Percentiles rank a stretch among this genome's conserved stretches.
Evolutionary conservation across 495 filamentous ascomycete species (phyloP).

Genomic region (Penicillium bialowiezense): DNA sequence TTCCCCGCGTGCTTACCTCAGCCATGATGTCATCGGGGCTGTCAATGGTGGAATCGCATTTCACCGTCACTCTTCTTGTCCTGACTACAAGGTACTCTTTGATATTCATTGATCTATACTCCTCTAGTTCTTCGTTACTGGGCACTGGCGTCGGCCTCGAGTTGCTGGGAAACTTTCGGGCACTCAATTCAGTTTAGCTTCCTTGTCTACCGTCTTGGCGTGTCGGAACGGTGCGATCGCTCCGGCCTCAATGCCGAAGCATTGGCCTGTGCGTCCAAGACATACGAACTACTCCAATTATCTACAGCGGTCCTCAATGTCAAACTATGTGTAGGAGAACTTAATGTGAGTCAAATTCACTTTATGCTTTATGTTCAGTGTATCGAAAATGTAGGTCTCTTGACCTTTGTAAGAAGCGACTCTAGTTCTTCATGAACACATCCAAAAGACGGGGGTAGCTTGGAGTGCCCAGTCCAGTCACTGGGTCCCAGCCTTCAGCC

Average conservation of each 20-base stretch:
- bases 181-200: neutral
- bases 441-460: conserved; percentile 50
- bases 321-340: too few relatives aligned
- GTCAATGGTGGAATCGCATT: neutral
- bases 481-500: conserved; percentile 60
- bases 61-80: neutral
- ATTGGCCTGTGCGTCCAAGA: too few relatives aligned
- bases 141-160: too few relatives aligned
- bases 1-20: neutral
- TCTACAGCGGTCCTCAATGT: too few relatives aligned
- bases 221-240: neutral
- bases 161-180: neutral
- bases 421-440: conserved; percentile 33
- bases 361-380: too few relatives aligned
- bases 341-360: too few relatives aligned
- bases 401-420: too few relatives aligned
- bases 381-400: too few relatives aligned
- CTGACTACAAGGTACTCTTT: neutral
- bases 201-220: neutral
- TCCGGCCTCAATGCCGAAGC: neutral
- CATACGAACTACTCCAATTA: too few relatives aligned
- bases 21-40: neutral
- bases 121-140: too few relatives aligned
- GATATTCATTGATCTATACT: too few relatives aligned
- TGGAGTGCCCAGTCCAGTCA: conserved; percentile 59